Conservation (phyloP, 129 eudicot genomes). For the Sambucus nigra region DNA sequence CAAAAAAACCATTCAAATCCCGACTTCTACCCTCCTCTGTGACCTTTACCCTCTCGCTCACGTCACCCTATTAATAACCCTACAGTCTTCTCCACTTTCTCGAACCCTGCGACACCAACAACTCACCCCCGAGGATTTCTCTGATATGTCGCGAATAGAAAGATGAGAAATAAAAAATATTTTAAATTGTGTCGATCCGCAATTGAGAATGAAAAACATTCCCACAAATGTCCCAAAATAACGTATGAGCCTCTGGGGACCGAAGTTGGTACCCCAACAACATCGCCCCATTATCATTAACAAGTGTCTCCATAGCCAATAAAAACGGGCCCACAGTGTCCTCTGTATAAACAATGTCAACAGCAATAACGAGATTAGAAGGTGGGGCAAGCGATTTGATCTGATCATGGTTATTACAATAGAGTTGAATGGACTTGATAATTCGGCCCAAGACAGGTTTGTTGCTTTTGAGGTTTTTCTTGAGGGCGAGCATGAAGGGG, state of each 20-base stretch:
- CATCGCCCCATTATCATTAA: slow-evolving; percentile 58
- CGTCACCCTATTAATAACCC: too few species aligned
- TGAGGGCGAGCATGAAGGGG: slow-evolving; percentile 86
- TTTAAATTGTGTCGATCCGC: too few species aligned
- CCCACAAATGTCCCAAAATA: slow-evolving; percentile 76
- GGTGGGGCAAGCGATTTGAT: slow-evolving; percentile 41
- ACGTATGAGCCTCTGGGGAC: slow-evolving; percentile 70
- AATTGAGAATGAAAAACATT: slow-evolving; percentile 43
- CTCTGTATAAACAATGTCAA: slow-evolving; percentile 93
- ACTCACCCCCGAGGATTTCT: too few species aligned
- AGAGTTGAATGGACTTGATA: slow-evolving; percentile 47
- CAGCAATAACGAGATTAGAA: slow-evolving; percentile 61
- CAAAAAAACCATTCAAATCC: too few species aligned
- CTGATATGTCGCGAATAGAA: too few species aligned
- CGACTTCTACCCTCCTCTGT: too few species aligned
- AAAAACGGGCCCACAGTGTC: slow-evolving; percentile 63
- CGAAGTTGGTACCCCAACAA: slow-evolving; percentile 77
- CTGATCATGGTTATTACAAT: slow-evolving; percentile 66
- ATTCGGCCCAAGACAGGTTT: slow-evolving; percentile 49
- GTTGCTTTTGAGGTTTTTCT: slow-evolving; percentile 69
- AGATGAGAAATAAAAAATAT: too few species aligned
- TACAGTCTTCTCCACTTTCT: too few species aligned
- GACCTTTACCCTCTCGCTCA: too few species aligned
- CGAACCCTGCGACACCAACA: too few species aligned
- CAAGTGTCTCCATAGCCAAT: slow-evolving; percentile 52